These are phyloP conservation scores for Cytauxzoon felis DNA, from an alignment of 169 alveolate species.

Conservation along the genomic window DNA sequence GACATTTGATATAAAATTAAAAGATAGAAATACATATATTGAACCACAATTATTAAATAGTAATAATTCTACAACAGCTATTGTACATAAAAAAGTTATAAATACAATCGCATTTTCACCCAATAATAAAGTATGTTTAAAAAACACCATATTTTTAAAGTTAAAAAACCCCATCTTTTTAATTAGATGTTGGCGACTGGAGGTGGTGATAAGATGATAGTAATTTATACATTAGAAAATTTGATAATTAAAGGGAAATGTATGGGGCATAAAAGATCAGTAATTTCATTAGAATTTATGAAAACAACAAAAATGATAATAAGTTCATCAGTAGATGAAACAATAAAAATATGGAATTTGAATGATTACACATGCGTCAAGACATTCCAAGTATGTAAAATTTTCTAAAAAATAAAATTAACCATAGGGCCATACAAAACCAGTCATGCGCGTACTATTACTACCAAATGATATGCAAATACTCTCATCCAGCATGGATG, in stretches of 20 bases:
- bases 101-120: constrained; percentile 54
- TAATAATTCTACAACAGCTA: constrained; percentile 27
- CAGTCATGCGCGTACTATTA: constrained; percentile 49
- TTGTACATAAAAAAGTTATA: constrained; percentile 47
- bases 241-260: constrained; percentile 55
- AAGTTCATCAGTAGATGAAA: constrained; percentile 50
- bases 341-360: constrained; percentile 60
- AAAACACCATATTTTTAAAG: background rate
- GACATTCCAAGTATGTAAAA: constrained; percentile 39
- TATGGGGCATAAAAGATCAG: constrained; percentile 55
- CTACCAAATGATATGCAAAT: constrained; percentile 44
- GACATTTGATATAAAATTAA: constrained; percentile 17
- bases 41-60: background rate
- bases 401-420: background rate
- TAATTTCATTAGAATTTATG: constrained; percentile 40
- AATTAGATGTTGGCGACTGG: constrained; percentile 34
- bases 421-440: constrained; percentile 51
- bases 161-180: background rate
- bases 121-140: constrained; percentile 41
- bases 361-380: constrained; percentile 51
- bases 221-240: constrained; percentile 31
- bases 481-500: constrained; percentile 55
- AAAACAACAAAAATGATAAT: constrained; percentile 39
- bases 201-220: constrained; percentile 60
- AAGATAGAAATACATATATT: background rate